A percentile compares a stretch with the other conserved stretches of the same genome.
These are phyloP conservation scores for Lecanicillium sp. DNA, from an alignment of 2,329 filamentous ascomycete genomes.

Conservation along the genomic window DNA sequence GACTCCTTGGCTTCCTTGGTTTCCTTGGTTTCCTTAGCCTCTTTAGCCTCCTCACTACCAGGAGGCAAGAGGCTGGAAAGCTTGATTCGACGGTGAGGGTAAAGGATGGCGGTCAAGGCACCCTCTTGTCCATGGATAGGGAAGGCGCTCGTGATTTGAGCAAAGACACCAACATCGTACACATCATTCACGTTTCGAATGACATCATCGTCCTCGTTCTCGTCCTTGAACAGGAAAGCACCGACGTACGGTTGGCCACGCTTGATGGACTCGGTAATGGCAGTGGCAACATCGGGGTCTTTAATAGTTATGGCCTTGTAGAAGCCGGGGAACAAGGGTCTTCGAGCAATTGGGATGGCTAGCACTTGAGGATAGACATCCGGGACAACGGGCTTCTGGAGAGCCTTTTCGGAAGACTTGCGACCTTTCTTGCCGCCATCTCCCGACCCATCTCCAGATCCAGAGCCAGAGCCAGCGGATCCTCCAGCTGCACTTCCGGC, in stretches of 20 bases:
- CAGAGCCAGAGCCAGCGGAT: conserved; percentile 43
- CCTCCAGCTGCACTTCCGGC: conserved; percentile 30
- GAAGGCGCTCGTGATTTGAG: conserved; percentile 94
- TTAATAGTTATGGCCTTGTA: conserved; percentile 98
- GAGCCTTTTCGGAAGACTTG: conserved; percentile 62
- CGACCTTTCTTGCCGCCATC: conserved; percentile 64
- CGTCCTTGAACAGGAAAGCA: conserved; percentile 94
- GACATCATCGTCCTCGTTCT: conserved; percentile 85
- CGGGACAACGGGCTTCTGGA: conserved; percentile 83
- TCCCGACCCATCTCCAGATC: conserved; percentile 30
- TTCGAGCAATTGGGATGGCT: conserved; percentile 89
- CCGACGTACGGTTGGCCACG: conserved; percentile 95
- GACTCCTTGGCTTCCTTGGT: background rate
- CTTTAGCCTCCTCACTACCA: conserved; percentile 30
- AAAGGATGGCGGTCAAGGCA: conserved; percentile 84
- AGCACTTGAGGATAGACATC: conserved; percentile 97
- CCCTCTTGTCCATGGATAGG: conserved; percentile 80
- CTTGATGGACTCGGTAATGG: conserved; percentile 95
- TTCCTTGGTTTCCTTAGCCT: background rate
- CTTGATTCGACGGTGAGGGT: conserved; percentile 90
- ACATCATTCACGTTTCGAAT: conserved; percentile 88
- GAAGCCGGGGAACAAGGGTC: conserved; percentile 92
- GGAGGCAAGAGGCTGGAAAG: conserved; percentile 78
- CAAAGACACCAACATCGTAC: conserved; percentile 93
- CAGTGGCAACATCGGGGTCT: conserved; percentile 81